These are phyloP conservation scores for Spathaspora girioi DNA, from an alignment of 805 yeast species.

Conservation along the genomic window DNA sequence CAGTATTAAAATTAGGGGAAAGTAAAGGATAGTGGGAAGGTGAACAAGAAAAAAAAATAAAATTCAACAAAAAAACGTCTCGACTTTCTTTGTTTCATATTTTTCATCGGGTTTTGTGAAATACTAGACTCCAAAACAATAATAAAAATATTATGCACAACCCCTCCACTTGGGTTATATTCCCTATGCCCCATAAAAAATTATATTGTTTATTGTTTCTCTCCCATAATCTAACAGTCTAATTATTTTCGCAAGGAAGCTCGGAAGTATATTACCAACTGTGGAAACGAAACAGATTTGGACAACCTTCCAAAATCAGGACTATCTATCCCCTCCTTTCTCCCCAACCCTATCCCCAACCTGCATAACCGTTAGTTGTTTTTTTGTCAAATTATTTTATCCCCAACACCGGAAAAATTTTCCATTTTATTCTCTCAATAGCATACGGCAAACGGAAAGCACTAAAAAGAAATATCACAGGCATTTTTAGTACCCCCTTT, in stretches of 20 bases:
- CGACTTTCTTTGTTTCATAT: constrained; percentile 1
- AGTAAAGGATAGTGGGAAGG: neutral
- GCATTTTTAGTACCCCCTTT: neutral
- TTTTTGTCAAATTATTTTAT: neutral
- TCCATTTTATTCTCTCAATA: neutral
- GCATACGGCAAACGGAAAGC: neutral
- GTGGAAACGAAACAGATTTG: neutral
- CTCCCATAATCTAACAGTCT: neutral
- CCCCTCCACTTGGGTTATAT: neutral
- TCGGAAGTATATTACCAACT: neutral
- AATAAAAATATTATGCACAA: neutral
- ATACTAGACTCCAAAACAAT: neutral
- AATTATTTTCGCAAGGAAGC: constrained; percentile 1
- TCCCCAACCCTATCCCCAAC: neutral
- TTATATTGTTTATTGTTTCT: neutral
- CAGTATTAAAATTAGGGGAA: neutral
- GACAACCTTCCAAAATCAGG: neutral
- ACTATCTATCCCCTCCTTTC: neutral
- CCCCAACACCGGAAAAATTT: neutral
- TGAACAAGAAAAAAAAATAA: neutral
- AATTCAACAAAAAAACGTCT: neutral
- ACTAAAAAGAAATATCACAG: neutral
- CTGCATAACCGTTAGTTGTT: neutral
- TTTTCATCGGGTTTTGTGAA: neutral
- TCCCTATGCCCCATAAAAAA: neutral